Evolutionary conservation across 768 basidiomycete species (phyloP), one percentile per base, ranked within the genome.

Genomic region (Rubroboletus satanas): DNA sequence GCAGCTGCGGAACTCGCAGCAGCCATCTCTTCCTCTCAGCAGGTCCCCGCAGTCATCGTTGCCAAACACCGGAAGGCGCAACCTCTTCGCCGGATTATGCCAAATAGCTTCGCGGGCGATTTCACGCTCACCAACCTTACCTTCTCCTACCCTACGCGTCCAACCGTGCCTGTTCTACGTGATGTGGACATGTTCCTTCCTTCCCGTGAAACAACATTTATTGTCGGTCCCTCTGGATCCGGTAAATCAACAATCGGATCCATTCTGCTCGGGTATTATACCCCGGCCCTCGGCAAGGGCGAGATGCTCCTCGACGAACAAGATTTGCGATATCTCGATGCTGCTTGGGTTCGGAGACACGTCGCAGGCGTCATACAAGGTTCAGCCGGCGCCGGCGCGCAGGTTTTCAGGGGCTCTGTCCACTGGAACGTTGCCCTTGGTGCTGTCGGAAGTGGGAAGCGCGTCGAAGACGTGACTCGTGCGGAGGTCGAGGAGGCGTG

Each of bases 401-500:
- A 64, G 9, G 74, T 97, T 5, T 91, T 93, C 60, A 88, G 90
- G 49, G 81, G 85, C 65, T 85, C 75, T 14, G 76, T 98, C 1
- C 87, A 88, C 62, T 90, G 95, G 61, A 98, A 98, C 63, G 81
- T 97, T 55, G 88, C 89, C 0, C 80, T 96, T 55, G 92, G 85
- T 4, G 71, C 85, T 5, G 82, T 83, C 7, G 83, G 82, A 7
- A 69, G 68, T 60, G 62, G 66, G 18, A 69, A 77, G 31, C 59
- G 21, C 21, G 21, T 21, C 21, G 21, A 21, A 21, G 21, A 21
- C 21, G 21, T 21, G 21, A 21, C 21, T 21, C 21, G 21, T 21
- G 21, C 21, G 21, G 21, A 21, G 21, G 21, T 21, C 21, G 21
- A 21, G 21, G 21, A 21, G 21, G 21, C 21, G 21, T 21, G 21